phyloP scores from a whole-genome alignment of 2,329 filamentous ascomycete genomes.

The Didymella keratinophila region DNA sequence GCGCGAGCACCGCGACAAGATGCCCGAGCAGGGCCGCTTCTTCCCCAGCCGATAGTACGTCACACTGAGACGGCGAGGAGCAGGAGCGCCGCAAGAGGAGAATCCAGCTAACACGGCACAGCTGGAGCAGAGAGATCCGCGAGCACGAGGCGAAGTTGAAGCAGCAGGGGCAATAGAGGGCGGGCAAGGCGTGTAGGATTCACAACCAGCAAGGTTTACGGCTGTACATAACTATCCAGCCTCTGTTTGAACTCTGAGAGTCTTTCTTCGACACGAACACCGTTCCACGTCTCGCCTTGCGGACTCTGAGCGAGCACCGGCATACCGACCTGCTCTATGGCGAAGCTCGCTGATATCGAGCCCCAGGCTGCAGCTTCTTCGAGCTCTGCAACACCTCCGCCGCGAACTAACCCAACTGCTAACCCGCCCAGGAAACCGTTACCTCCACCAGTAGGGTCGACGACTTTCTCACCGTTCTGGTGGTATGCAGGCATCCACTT shows the following conservation, averaged over 20 bases:
- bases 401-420: conserved; percentile 62
- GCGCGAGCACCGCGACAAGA: conserved; percentile 74
- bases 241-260: conserved; percentile 53
- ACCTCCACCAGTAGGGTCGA: conserved; percentile 94
- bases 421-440: conserved; percentile 82
- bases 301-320: conserved; percentile 61
- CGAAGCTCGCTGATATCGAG: conserved; percentile 85
- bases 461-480: conserved; percentile 62
- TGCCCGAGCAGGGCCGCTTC: conserved; percentile 79
- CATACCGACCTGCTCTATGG: conserved; percentile 92
- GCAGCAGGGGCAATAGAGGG: conserved; percentile 37
- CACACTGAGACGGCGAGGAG: conserved; percentile 4
- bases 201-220: conserved; percentile 31
- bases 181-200: conserved; percentile 2
- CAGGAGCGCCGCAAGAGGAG: neutral
- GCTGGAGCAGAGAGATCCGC: conserved; percentile 76
- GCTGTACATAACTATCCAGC: conserved; percentile 51
- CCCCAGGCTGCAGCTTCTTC: conserved; percentile 80
- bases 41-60: conserved; percentile 85
- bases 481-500: conserved; percentile 84
- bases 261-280: conserved; percentile 52
- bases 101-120: conserved; percentile 50
- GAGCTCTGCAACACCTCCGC: conserved; percentile 57
- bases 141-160: conserved; percentile 68
- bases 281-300: conserved; percentile 59